Percentiles rank a stretch among this genome's conserved stretches.
These are phyloP conservation scores for Chlorella sp. DNA, from an alignment of 139 green algal species.

Conservation along the genomic window DNA sequence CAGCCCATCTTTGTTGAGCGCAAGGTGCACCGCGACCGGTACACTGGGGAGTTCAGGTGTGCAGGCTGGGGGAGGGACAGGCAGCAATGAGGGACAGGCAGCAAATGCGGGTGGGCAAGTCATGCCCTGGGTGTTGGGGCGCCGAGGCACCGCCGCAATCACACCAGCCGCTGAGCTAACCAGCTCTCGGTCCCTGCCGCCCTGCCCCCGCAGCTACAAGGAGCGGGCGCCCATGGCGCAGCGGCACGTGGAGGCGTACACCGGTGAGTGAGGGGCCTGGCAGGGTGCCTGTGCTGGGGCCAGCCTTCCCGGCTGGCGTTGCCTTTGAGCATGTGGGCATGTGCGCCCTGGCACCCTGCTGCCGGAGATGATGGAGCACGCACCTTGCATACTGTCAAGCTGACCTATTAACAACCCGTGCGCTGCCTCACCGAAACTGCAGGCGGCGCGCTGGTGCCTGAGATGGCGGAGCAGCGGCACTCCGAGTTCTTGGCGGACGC, in stretches of 20 bases:
- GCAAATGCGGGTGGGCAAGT: too few relatives aligned
- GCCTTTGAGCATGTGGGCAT: too few relatives aligned
- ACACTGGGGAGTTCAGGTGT: slow-evolving; percentile 16
- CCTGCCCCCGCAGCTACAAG: slow-evolving; percentile 30
- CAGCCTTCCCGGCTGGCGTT: background rate
- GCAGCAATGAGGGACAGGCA: too few relatives aligned
- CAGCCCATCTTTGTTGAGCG: slow-evolving; percentile 83
- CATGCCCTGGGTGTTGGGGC: too few relatives aligned
- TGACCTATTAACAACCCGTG: too few relatives aligned
- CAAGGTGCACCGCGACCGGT: slow-evolving; percentile 80
- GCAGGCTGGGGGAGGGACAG: background rate
- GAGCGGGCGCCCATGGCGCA: slow-evolving; percentile 28
- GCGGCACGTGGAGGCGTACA: slow-evolving; percentile 13
- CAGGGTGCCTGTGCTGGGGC: too few relatives aligned
- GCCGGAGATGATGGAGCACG: too few relatives aligned
- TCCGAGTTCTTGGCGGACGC: slow-evolving; percentile 79
- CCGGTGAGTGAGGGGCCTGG: background rate
- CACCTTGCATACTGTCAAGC: too few relatives aligned
- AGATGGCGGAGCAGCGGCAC: slow-evolving; percentile 48
- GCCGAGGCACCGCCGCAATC: too few relatives aligned
- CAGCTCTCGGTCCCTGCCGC: background rate
- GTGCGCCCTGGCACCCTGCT: too few relatives aligned
- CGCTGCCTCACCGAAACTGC: background rate
- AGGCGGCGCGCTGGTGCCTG: background rate
- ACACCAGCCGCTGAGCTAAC: too few relatives aligned